Percentiles rank a stretch among this genome's conserved stretches.
phyloP scores from a whole-genome alignment of 768 basidiomycete species.

The Cyclocybe aegerita region DNA sequence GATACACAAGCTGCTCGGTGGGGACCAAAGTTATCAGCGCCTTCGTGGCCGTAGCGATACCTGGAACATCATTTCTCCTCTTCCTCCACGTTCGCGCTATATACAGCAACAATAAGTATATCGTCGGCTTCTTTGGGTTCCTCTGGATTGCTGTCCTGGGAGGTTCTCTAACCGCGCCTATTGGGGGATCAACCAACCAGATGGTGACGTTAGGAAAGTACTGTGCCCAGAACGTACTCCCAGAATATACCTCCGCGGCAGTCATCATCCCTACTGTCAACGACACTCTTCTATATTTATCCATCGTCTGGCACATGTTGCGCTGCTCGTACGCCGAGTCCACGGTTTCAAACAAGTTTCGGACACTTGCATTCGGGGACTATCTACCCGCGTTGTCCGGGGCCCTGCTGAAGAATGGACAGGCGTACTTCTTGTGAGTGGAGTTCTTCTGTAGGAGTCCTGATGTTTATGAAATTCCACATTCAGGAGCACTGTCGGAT shows the following conservation, averaged over 20 bases:
- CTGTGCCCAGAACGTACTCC: background rate
- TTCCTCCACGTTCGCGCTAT: conserved; percentile 3
- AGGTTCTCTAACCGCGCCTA: background rate
- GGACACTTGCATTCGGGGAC: conserved; percentile 14
- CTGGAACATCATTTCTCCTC: conserved; percentile 4
- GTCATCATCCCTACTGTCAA: conserved; percentile 16
- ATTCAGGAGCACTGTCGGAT: conserved; percentile 4
- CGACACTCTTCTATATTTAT: conserved; percentile 27
- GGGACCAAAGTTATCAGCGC: too few species aligned
- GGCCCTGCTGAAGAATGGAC: conserved; percentile 26
- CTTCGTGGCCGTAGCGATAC: background rate
- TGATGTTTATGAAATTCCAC: background rate
- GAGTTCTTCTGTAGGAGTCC: background rate
- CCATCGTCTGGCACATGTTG: conserved; percentile 26
- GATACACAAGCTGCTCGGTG: too few species aligned
- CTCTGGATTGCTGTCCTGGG: conserved; percentile 6
- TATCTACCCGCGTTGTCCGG: conserved; percentile 22
- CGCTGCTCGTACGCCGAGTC: background rate
- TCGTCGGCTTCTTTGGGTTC: background rate
- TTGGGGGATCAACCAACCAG: background rate
- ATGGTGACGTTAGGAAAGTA: conserved; percentile 6
- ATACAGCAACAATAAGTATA: background rate
- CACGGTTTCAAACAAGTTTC: conserved; percentile 1
- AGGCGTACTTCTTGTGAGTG: conserved; percentile 31
- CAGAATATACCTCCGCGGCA: conserved; percentile 2